Evolutionary conservation across 495 filamentous ascomycete genomes (phyloP), one percentile per base, ranked within the genome.

Genomic region (Bryoglossum gracile): DNA sequence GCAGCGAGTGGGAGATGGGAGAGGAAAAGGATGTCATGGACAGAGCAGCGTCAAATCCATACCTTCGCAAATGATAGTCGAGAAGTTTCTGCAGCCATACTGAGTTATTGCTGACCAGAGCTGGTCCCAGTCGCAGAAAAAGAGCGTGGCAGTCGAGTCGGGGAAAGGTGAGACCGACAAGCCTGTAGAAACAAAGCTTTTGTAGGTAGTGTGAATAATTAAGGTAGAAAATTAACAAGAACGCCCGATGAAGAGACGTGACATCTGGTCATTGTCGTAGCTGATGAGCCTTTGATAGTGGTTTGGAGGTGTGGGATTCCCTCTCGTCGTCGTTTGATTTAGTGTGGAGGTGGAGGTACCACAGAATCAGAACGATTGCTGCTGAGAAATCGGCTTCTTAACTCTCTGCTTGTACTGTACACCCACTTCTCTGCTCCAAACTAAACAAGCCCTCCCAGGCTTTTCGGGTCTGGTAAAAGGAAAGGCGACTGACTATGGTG

Each of bases 11-110:
- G n/a, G n/a, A n/a, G n/a, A n/a, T n/a, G n/a, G n/a, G n/a, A n/a
- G n/a, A n/a, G n/a, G n/a, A n/a, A n/a, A n/a, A n/a, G n/a, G n/a
- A n/a, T n/a, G 36, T 9, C 17, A n/a, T 11, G 36, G 36, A 8
- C 22, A 39, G 30, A 35, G 53, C 38, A 32, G n/a, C 6, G 21
- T 8, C 8, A 11, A n/a, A 14, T 65, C 18, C 68, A 40, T 66
- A 80, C 80, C 71, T 79, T 81, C 59, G 75, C 75, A 60, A 78
- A 78, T 18, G 75, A 74, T 54, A 72, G 57, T 59, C 70, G 74
- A 49, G 65, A 67, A 40, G 61, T 59, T 40, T 68, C 73, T 56
- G 66, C 58, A 52, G 66, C 64, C 67, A 71, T 71, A 50, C 54
- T 61, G 53, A 56, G 39, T 16, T 37, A 23, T 30, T 13, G 14